phyloP scores from a whole-genome alignment of 2,329 filamentous ascomycete genomes.

The Aspergillus jensenii region DNA sequence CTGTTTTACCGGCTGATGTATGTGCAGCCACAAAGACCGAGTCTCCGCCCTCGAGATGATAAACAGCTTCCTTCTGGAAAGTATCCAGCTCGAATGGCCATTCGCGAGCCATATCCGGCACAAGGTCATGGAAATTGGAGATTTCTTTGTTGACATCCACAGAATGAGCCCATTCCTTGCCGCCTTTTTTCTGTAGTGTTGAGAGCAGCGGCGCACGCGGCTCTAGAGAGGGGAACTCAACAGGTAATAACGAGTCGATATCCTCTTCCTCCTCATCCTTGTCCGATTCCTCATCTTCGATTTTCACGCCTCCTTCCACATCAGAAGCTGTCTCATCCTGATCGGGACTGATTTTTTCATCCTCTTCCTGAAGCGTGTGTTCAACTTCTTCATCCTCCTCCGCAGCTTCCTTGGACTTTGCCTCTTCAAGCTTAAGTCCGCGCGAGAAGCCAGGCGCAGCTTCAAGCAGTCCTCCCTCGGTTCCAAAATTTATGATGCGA shows the following conservation, averaged over 20 bases:
- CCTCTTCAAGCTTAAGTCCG: conserved; percentile 70
- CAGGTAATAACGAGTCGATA: conserved; percentile 83
- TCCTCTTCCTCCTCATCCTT: conserved; percentile 48
- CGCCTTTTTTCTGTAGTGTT: conserved; percentile 69
- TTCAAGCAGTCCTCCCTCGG: conserved; percentile 75
- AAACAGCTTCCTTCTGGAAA: conserved; percentile 98
- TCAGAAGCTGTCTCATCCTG: conserved; percentile 49
- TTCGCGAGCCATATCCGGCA: conserved; percentile 92
- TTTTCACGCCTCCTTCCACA: conserved; percentile 31
- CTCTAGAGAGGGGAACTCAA: conserved; percentile 90
- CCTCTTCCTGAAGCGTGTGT: conserved; percentile 55
- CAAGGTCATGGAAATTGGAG: conserved; percentile 87
- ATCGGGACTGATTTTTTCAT: conserved; percentile 46
- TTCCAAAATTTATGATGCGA: conserved; percentile 78
- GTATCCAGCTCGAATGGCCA: conserved; percentile 98
- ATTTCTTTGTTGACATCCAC: conserved; percentile 93
- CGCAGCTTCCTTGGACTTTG: conserved; percentile 57
- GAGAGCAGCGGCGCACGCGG: conserved; percentile 75
- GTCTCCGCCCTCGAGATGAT: conserved; percentile 93
- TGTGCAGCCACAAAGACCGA: conserved; percentile 98
- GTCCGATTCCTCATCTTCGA: conserved; percentile 28
- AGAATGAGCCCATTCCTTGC: conserved; percentile 96
- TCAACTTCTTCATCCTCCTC: conserved; percentile 70
- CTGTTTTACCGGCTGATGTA: conserved; percentile 96
- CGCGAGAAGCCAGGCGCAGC: conserved; percentile 78